Base-by-base conservation (phyloP, 352 stramenopile species). In the Globisporangium emineosum region DNA sequence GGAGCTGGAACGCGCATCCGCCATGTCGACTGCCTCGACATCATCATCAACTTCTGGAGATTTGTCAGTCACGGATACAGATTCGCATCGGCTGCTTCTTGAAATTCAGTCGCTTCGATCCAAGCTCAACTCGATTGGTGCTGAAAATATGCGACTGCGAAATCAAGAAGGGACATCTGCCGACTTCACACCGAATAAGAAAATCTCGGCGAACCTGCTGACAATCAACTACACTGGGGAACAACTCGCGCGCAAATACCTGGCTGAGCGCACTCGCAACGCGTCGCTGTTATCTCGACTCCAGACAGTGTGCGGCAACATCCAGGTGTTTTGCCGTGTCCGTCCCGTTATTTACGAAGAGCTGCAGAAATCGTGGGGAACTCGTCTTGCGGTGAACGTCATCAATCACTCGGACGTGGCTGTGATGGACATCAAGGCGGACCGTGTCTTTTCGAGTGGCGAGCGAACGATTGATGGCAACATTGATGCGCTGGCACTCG, bases 301-400 rank as follows among this genome's bases (percentile, higher is more conserved):
- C 13, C 87, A 95, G 66, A 94, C 85, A 25, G 78, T 98, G 0
- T 94, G 90, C 58, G 94, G 94, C 43, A 98, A 98, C 56, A 98
- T 98, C 57, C 90, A 97, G 71, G 94, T 98, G 5, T 96, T 98
- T 60, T 97, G 90, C 65, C 87, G 94, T 49, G 89, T 97, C 19
- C 88, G 94, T 5, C 94, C 94, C 4, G 68, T 97, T 42, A 88
- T 93, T 43, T 75, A 77, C 10, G 80, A 89, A 65, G 85, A 94
- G 49, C 57, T 89, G 32, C 74, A 87, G 21, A 89, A 83, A 51
- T 71, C 71, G 0, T 82, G 77, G 63, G 81, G 79, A 12, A 78
- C 75, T 0, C 78, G 77, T 42, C 45, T 90, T 53, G 72, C 79
- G n/a, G 81, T 95, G 49, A 90, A 91, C 32, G 83, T 93, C 40